phyloP scores from a whole-genome alignment of 352 stramenopile genomes.

The Phytophthora kernoviae region DNA sequence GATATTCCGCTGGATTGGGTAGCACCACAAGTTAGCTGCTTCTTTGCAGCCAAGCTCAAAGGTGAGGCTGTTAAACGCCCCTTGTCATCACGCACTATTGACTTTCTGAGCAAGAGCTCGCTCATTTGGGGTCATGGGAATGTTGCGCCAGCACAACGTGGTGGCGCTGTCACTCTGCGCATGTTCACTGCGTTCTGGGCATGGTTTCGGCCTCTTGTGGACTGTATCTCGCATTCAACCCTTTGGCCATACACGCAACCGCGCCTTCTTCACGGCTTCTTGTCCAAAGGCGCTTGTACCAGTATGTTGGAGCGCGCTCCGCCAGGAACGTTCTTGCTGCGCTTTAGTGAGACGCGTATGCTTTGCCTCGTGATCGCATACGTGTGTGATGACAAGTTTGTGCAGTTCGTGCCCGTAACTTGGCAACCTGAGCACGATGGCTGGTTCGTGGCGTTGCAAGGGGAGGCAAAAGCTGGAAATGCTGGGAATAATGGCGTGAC shows the following conservation, averaged over 20 bases:
- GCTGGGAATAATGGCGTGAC: slow-evolving; percentile 41
- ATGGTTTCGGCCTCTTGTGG: slow-evolving; percentile 74
- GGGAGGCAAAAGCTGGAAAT: slow-evolving; percentile 22
- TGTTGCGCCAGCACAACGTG: slow-evolving; percentile 39
- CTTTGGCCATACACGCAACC: slow-evolving; percentile 79
- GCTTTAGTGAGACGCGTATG: slow-evolving; percentile 76
- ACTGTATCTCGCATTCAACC: slow-evolving; percentile 61
- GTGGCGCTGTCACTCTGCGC: slow-evolving; percentile 53
- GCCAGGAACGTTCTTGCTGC: slow-evolving; percentile 76
- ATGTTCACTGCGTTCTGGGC: slow-evolving; percentile 81
- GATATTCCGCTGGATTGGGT: slow-evolving; percentile 67
- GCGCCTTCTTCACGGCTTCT: slow-evolving; percentile 79
- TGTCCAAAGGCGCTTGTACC: slow-evolving; percentile 81
- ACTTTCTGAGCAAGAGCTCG: slow-evolving; percentile 77
- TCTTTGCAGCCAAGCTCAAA: slow-evolving; percentile 79
- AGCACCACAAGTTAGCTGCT: slow-evolving; percentile 71
- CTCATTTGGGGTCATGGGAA: slow-evolving; percentile 61
- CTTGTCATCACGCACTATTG: slow-evolving; percentile 74
- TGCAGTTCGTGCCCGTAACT: slow-evolving; percentile 82
- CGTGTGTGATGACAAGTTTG: slow-evolving; percentile 57
- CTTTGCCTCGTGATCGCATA: slow-evolving; percentile 78
- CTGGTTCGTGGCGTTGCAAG: slow-evolving; percentile 74
- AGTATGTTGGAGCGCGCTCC: slow-evolving; percentile 74
- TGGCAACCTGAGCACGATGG: slow-evolving; percentile 41
- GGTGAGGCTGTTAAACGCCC: slow-evolving; percentile 66